Percentiles rank a stretch among this genome's conserved stretches.
These are phyloP conservation scores for Misopates orontium DNA, from an alignment of 257 asterid genomes.

Conservation along the genomic window DNA sequence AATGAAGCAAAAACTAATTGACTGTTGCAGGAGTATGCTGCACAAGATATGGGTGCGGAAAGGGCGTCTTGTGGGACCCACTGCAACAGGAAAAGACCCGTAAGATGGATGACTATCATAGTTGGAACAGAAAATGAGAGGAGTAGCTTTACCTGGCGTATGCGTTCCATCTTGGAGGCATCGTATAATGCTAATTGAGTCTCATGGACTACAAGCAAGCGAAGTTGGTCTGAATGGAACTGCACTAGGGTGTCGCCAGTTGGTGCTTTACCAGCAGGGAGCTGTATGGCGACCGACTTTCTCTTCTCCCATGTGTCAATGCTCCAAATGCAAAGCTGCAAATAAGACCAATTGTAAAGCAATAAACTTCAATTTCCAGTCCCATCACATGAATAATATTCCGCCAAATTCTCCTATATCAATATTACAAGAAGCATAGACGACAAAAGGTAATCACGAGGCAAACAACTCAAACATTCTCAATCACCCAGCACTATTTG, in stretches of 20 bases:
- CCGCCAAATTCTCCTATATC: not conserved
- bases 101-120: constrained; percentile 6
- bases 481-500: not conserved
- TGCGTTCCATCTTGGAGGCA: constrained; percentile 86
- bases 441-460: not conserved
- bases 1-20: constrained; percentile 84
- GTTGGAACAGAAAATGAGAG: not conserved
- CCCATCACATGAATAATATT: not conserved
- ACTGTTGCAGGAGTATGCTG: constrained; percentile 93
- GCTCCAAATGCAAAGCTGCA: constrained; percentile 93
- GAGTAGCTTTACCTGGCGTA: constrained; percentile 64
- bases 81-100: constrained; percentile 38
- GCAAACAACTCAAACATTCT: not conserved
- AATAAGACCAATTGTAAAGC: constrained; percentile 6
- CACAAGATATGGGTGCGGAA: constrained; percentile 88
- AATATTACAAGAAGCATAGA: not conserved
- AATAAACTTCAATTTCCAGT: constrained; percentile 17
- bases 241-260: constrained; percentile 91
- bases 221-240: constrained; percentile 80
- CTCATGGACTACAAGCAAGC: constrained; percentile 86
- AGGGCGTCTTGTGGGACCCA: constrained; percentile 96
- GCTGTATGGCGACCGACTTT: constrained; percentile 71
- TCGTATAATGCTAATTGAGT: constrained; percentile 88
- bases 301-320: constrained; percentile 95
- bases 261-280: constrained; percentile 89